These are phyloP conservation scores for Xylaria sp. DNA, from an alignment of 2,329 filamentous ascomycete genomes.

Conservation along the genomic window DNA sequence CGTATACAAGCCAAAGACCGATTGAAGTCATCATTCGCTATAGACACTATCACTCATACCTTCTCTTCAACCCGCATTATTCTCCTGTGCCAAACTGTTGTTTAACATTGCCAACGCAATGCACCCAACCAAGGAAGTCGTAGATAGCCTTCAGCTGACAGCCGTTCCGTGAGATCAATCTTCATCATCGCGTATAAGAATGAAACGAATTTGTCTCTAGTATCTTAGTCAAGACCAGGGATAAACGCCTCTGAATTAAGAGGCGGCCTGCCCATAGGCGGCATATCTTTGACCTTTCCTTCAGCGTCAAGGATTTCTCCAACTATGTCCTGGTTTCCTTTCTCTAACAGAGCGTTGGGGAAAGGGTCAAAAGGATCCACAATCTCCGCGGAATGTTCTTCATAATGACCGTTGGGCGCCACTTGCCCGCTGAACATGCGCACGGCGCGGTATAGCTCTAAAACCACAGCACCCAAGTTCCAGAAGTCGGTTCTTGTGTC, in stretches of 20 bases:
- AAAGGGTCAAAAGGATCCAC: constrained; percentile 29
- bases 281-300: not conserved
- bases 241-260: not conserved
- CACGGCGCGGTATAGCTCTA: constrained; percentile 25
- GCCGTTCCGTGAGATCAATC: constrained; percentile 7
- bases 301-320: not conserved
- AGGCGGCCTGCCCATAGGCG: not conserved
- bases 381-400: constrained; percentile 29
- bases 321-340: constrained; percentile 22
- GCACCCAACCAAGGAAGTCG: not conserved
- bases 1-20: too few species aligned
- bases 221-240: not conserved
- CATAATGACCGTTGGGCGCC: constrained; percentile 15
- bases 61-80: too few species aligned
- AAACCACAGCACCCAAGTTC: constrained; percentile 34
- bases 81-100: too few species aligned
- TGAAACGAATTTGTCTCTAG: not conserved
- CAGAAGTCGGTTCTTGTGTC: constrained; percentile 29
- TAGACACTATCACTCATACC: too few species aligned
- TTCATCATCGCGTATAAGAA: constrained; percentile 10
- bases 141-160: not conserved
- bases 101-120: constrained; percentile 8
- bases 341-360: constrained; percentile 26
- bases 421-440: constrained; percentile 30
- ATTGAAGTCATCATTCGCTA: too few species aligned